Conservation (phyloP, 73 alveolate genomes). For the Urostyla sp. region DNA sequence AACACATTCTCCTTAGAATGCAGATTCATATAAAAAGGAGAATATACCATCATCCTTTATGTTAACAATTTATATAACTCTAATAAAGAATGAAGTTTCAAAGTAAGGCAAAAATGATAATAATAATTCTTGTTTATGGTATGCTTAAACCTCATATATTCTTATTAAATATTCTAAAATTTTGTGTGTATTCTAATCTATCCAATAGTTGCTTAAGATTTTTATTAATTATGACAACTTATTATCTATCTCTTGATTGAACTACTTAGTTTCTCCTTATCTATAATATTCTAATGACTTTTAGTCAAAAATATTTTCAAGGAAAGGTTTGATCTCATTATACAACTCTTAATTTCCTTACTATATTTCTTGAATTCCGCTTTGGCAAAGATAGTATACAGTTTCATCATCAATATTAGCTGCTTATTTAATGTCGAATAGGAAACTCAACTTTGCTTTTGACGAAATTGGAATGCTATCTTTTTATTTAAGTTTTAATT, state of each 20-base stretch:
- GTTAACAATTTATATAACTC: conserved; percentile 12
- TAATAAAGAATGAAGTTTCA: conserved; percentile 44
- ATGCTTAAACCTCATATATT: conserved; percentile 68
- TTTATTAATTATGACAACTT: conserved; percentile 9
- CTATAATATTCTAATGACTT: conserved; percentile 48
- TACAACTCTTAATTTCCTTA: conserved; percentile 6
- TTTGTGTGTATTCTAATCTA: conserved; percentile 41
- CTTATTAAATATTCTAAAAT: conserved; percentile 64
- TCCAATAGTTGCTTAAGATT: conserved; percentile 42
- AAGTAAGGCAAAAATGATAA: conserved; percentile 59
- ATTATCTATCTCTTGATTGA: conserved; percentile 17
- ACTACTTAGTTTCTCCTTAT: conserved; percentile 30
- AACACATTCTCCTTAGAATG: conserved; percentile 42
- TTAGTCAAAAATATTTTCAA: conserved; percentile 28
- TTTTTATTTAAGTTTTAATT: conserved; percentile 52
- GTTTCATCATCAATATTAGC: conserved; percentile 59
- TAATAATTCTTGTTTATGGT: conserved; percentile 40
- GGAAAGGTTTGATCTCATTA: not conserved
- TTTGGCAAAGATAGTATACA: conserved; percentile 29
- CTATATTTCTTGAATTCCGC: conserved; percentile 53
- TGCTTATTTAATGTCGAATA: conserved; percentile 67
- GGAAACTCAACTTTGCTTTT: conserved; percentile 59
- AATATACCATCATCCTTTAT: conserved; percentile 48
- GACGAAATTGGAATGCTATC: conserved; percentile 51
- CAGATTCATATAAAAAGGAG: conserved; percentile 20